Conservation (phyloP, 768 basidiomycete genomes). For the Mycena haematopus region DNA sequence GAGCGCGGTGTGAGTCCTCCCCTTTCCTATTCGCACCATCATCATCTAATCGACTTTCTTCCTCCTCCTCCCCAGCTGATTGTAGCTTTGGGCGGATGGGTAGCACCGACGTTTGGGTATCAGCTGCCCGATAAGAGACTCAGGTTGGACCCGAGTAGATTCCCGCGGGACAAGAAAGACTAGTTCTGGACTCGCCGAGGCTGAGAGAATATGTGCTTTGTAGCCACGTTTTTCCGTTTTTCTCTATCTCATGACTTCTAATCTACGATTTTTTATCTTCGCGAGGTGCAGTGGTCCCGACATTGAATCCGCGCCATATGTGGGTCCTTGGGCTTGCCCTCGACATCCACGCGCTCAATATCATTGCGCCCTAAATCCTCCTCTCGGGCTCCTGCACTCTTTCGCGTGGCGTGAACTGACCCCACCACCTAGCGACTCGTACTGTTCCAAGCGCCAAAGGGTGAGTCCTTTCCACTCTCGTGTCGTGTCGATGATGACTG, state of each 20-base stretch:
- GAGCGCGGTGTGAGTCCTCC: constrained; percentile 3
- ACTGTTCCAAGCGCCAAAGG: too few relatives aligned
- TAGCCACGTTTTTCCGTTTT: neutral
- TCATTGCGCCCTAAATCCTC: too few relatives aligned
- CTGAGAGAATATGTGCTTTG: neutral
- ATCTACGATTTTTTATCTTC: too few relatives aligned
- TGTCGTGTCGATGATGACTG: too few relatives aligned
- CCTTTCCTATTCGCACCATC: neutral
- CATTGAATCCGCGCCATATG: too few relatives aligned
- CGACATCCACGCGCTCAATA: too few relatives aligned
- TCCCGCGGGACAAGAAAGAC: neutral
- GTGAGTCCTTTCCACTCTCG: too few relatives aligned
- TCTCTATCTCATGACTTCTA: neutral
- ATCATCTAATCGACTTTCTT: neutral
- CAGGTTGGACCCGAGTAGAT: neutral
- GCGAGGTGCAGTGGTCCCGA: neutral
- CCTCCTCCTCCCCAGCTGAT: neutral
- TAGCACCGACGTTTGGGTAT: neutral
- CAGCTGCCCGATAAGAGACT: constrained; percentile 1
- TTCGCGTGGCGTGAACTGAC: too few relatives aligned
- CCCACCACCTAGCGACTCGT: too few relatives aligned
- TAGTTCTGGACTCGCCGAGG: neutral
- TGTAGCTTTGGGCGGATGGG: neutral
- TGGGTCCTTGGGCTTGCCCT: too few relatives aligned
- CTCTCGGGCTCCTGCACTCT: too few relatives aligned